Evolutionary conservation across 2,329 filamentous ascomycete species (phyloP), one percentile per base, ranked within the genome.

Genomic region (Claviceps sorghi): DNA sequence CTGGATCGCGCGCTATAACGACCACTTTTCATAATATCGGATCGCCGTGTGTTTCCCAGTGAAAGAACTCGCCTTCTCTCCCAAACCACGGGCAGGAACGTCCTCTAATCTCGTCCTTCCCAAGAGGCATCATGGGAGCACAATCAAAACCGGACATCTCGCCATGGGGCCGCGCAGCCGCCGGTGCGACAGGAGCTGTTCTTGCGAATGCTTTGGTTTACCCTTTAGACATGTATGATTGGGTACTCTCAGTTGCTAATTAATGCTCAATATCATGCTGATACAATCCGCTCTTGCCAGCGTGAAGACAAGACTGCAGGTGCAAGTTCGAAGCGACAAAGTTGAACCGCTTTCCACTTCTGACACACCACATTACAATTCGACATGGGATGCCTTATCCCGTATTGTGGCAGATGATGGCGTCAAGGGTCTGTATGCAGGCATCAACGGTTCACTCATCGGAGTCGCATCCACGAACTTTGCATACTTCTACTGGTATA

Each of bases 401-500:
- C 90, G 88, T 64, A 97, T 98, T 58, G 69, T 86, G 38, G 78
- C 82, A 53, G 82, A 80, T 51, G 93, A 98, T 59, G 93, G 93
- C 34, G 53, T 93, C 9, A 62, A 73, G 47, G 93, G 93, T 7
- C 79, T 98, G 8, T 98, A 98, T 63, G 82, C 86, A 50, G 93
- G 93, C 55, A 90, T 98, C 66, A 77, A 81, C 55, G 90, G 91
- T 49, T 82, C 90, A 4, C 74, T 98, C 19, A 72, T 97, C 50
- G 93, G 93, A 51, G 93, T 98, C 38, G 91, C 89, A 1, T 96
- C 90, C 29, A 97, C 91, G 50, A 98, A 98, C 69, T 98, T 98
- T 66, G 93, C 93, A 62, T 98, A 98, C 72, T 98, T 98, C 67
- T 98, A 98, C 73, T 97, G 91, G 90, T 97, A 97, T 67, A 91